phyloP scores from a whole-genome alignment of 352 stramenopile genomes.

The Globisporangium paroecandrum region DNA sequence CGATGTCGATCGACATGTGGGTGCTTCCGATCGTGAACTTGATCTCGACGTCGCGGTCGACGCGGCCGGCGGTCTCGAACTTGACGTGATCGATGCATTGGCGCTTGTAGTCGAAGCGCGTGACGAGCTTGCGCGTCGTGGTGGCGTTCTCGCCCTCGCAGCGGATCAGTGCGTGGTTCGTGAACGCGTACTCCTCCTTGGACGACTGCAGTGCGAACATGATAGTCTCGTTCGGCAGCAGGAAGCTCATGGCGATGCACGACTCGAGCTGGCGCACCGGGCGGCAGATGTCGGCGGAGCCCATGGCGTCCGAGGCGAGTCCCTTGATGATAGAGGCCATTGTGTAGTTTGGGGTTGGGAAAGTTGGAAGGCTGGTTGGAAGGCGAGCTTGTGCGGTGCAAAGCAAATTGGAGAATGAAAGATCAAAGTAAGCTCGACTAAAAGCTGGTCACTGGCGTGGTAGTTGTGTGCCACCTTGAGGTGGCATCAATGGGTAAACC shows the following conservation, averaged over 20 bases:
- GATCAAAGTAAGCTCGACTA: not conserved
- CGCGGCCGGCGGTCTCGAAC: conserved; percentile 45
- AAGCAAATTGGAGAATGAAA: conserved; percentile 13
- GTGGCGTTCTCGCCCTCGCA: conserved; percentile 36
- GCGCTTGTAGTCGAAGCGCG: conserved; percentile 32
- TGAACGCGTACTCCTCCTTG: conserved; percentile 65
- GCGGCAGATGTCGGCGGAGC: conserved; percentile 51
- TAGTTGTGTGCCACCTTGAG: not conserved
- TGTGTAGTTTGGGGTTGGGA: not conserved
- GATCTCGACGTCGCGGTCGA: conserved; percentile 47
- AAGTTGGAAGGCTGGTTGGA: not conserved
- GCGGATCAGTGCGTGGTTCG: conserved; percentile 51
- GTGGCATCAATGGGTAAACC: not conserved
- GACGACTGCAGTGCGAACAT: conserved; percentile 54
- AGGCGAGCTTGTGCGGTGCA: not conserved
- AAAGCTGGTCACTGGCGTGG: not conserved
- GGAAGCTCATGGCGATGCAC: conserved; percentile 29
- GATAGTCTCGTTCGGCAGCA: conserved; percentile 39
- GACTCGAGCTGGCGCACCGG: conserved; percentile 29
- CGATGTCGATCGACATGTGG: conserved; percentile 31
- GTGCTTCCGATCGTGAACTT: conserved; percentile 29
- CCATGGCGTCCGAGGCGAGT: conserved; percentile 46
- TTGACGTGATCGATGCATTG: conserved; percentile 24
- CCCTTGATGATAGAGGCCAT: conserved; percentile 42
- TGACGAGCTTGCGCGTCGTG: conserved; percentile 41